Percentiles rank a stretch among this genome's conserved stretches.
Conservation (phyloP, 2,329 filamentous ascomycete genomes). For the Hypoxylon sp. region DNA sequence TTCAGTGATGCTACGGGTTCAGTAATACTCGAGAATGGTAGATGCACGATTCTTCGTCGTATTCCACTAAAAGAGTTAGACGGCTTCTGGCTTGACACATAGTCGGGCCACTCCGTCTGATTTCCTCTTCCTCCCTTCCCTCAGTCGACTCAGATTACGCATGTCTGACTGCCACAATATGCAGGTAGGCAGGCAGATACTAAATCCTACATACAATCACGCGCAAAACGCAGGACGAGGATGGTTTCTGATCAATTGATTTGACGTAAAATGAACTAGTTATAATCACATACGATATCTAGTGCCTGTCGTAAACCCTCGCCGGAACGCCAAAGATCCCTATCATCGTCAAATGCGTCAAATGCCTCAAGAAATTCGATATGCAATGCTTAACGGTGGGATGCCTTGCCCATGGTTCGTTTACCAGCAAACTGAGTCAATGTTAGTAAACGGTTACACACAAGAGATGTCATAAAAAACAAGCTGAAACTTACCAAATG, state of each 20-base stretch:
- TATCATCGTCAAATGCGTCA: constrained; percentile 18
- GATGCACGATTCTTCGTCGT: no score
- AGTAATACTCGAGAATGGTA: no score
- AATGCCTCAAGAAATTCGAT: constrained; percentile 16
- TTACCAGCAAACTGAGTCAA: constrained; percentile 79
- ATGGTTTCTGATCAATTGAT: constrained; percentile 14
- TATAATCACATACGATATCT: constrained; percentile 1
- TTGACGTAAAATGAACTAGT: constrained; percentile 21
- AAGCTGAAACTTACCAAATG: constrained; percentile 76
- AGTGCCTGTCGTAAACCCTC: constrained; percentile 10
- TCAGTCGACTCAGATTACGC: no score
- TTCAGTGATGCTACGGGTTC: no score
- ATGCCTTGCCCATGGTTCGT: constrained; percentile 90
- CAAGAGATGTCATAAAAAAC: constrained; percentile 12
- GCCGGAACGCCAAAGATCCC: constrained; percentile 32
- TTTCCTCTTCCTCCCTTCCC: no score
- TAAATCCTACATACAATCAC: no score
- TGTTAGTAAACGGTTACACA: constrained; percentile 46
- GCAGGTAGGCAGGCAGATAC: neutral
- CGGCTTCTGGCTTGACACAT: no score
- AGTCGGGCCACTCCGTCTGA: no score
- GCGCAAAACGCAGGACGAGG: neutral
- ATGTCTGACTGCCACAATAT: neutral
- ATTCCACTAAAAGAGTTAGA: no score
- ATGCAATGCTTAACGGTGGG: constrained; percentile 64